phyloP scores from a whole-genome alignment of 2,329 filamentous ascomycete species.

The Xylariaceae sp. region DNA sequence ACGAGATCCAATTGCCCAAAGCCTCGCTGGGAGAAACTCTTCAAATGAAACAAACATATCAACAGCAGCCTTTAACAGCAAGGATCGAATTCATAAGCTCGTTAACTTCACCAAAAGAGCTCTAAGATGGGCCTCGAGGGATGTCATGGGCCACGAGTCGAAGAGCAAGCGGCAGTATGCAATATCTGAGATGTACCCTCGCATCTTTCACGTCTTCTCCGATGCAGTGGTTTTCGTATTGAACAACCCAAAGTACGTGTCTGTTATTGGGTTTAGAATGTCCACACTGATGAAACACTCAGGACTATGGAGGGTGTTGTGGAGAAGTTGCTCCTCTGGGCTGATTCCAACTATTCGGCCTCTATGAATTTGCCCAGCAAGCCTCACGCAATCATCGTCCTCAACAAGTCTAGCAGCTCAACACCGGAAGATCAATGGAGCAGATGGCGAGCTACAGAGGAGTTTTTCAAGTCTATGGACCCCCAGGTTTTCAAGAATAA shows the following conservation, averaged over 20 bases:
- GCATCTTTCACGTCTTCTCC: slow-evolving; percentile 2
- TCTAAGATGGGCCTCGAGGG: neutral
- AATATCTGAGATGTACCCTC: slow-evolving; percentile 1
- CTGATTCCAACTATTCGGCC: neutral
- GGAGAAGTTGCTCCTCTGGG: neutral
- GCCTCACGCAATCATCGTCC: slow-evolving; percentile 1
- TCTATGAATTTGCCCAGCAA: slow-evolving; percentile 3
- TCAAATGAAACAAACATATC: neutral
- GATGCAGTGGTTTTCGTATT: slow-evolving; percentile 1
- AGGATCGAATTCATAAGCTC: no score
- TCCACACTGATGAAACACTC: neutral
- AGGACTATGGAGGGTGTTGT: slow-evolving; percentile 3
- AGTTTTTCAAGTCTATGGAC: slow-evolving; percentile 1
- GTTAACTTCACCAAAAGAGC: neutral
- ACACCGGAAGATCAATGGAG: neutral
- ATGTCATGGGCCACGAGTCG: neutral
- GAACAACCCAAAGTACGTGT: slow-evolving; percentile 1
- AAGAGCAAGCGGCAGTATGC: slow-evolving; percentile 1
- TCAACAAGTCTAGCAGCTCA: neutral
- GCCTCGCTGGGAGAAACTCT: neutral
- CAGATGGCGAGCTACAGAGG: neutral
- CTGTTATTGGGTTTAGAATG: neutral
- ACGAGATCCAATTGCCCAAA: neutral
- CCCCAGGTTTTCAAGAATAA: neutral
- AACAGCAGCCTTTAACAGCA: neutral